Percentiles rank a stretch among this genome's conserved stretches.
Conservation (phyloP, 345 rosid species). For the Aquilaria malaccensis region DNA sequence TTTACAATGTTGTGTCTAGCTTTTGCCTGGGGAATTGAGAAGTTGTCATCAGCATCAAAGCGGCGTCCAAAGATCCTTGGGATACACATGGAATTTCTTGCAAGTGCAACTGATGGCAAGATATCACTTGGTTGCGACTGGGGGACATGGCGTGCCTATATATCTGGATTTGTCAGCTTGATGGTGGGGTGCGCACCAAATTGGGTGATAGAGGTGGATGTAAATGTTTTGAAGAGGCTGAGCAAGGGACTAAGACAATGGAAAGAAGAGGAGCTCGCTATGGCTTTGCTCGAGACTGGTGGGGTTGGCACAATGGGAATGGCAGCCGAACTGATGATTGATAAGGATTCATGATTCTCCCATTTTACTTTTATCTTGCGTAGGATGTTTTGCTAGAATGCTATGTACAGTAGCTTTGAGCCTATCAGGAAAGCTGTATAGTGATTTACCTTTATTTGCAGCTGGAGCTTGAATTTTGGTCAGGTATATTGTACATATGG, state of each 20-base stretch:
- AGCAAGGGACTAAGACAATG: constrained; percentile 71
- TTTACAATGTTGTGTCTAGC: constrained; percentile 73
- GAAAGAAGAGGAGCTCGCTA: constrained; percentile 75
- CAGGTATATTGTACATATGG: too few relatives aligned
- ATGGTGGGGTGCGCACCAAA: constrained; percentile 73
- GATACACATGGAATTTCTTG: constrained; percentile 69
- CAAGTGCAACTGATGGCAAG: constrained; percentile 82
- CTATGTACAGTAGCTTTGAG: constrained; percentile 4
- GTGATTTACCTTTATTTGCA: constrained; percentile 2
- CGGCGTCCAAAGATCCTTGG: constrained; percentile 61
- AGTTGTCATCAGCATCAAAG: constrained; percentile 58
- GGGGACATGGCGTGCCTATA: constrained; percentile 72
- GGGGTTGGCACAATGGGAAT: constrained; percentile 69
- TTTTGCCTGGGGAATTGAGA: constrained; percentile 90
- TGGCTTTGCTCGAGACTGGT: constrained; percentile 66
- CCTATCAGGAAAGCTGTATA: constrained; percentile 1
- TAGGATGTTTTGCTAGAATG: constrained; percentile 3
- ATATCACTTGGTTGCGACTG: constrained; percentile 71
- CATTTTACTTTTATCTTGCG: neutral
- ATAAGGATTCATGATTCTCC: constrained; percentile 13
- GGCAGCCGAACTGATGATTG: constrained; percentile 66
- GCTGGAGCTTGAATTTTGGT: constrained; percentile 9
- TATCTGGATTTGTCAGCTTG: constrained; percentile 66
- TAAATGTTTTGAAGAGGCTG: constrained; percentile 62
- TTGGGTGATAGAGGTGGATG: constrained; percentile 85